These are phyloP conservation scores for Trichophyton simii DNA, from an alignment of 2,329 filamentous ascomycete genomes.

Conservation along the genomic window DNA sequence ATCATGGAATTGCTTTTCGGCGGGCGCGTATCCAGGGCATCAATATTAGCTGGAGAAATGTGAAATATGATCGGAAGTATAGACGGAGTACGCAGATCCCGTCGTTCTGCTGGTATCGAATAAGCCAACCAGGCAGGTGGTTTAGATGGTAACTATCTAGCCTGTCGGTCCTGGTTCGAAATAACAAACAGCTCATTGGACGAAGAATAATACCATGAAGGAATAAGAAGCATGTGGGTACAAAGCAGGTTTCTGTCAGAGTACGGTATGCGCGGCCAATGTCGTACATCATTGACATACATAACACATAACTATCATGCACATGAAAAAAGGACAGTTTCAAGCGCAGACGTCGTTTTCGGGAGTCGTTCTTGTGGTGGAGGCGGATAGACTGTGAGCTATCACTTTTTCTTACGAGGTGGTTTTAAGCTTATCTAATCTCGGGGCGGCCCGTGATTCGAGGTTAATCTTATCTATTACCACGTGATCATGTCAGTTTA, in stretches of 20 bases:
- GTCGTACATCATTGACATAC: neutral
- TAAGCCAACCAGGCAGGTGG: neutral
- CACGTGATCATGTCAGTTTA: neutral
- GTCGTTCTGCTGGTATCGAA: neutral
- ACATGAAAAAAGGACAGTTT: neutral
- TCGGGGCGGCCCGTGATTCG: neutral
- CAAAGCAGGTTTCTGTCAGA: neutral
- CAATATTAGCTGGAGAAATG: neutral
- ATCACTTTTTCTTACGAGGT: neutral
- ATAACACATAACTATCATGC: neutral
- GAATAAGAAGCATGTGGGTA: neutral
- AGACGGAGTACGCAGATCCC: neutral
- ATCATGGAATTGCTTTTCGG: conserved; percentile 1
- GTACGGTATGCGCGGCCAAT: neutral
- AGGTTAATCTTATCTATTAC: neutral
- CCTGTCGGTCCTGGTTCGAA: neutral
- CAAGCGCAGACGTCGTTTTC: neutral
- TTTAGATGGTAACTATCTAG: neutral
- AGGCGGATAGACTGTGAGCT: neutral
- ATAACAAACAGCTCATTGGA: neutral
- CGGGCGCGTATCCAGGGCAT: neutral
- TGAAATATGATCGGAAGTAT: neutral
- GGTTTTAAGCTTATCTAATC: conserved; percentile 4
- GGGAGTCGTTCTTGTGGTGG: neutral
- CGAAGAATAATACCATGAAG: neutral